phyloP scores from a whole-genome alignment of 257 asterid species.

The Solanum ossicruentum region DNA sequence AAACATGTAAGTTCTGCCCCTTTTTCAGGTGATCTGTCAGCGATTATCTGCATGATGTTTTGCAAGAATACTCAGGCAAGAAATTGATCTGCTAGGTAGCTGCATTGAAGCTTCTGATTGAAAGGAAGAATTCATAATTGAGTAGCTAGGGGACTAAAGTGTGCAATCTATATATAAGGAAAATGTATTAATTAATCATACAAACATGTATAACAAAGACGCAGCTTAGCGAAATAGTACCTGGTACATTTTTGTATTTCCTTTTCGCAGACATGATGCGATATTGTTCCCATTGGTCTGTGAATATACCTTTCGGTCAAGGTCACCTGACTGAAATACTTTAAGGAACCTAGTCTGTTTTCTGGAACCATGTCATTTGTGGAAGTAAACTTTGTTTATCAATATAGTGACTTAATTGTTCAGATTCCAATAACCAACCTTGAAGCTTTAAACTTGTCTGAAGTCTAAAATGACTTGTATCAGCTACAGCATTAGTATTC shows the following conservation, averaged over 20 bases:
- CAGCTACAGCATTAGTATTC: background rate
- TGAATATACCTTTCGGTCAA: background rate
- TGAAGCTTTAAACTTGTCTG: background rate
- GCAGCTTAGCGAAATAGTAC: background rate
- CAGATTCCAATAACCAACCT: background rate
- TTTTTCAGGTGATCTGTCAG: background rate
- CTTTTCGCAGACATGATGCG: background rate
- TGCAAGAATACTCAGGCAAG: background rate
- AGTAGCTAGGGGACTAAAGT: background rate
- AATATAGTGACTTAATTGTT: background rate
- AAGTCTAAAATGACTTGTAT: background rate
- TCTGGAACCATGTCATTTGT: background rate
- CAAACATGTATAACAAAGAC: background rate
- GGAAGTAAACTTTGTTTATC: background rate
- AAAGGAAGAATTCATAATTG: background rate
- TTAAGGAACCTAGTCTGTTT: background rate
- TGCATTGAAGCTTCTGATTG: background rate
- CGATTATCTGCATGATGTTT: background rate
- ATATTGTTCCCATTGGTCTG: background rate
- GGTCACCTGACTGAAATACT: background rate
- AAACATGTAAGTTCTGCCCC: slow-evolving; percentile 57
- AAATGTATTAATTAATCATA: background rate
- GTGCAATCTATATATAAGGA: background rate
- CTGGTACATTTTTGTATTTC: background rate
- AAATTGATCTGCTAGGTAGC: background rate